Percentiles rank a stretch among this genome's conserved stretches.
phyloP scores from a whole-genome alignment of 768 basidiomycete genomes.

The Trametes elegans region DNA sequence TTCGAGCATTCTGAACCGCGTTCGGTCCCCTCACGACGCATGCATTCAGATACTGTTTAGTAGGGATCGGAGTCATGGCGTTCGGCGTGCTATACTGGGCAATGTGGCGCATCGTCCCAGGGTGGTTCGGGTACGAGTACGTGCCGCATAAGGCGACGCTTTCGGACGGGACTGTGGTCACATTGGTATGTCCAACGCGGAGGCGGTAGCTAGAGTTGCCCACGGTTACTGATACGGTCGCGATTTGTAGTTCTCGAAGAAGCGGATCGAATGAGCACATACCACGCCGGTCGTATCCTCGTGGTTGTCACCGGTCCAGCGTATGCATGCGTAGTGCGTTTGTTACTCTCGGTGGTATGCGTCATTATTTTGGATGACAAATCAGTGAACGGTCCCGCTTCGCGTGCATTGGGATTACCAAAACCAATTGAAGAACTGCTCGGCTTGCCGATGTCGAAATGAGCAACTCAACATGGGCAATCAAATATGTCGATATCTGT shows the following conservation, averaged over 20 bases:
- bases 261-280: not conserved
- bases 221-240: not conserved
- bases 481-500: too few species aligned
- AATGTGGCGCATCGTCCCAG: constrained; percentile 49
- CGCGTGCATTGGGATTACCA: too few species aligned
- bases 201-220: not conserved
- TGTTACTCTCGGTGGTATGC: too few species aligned
- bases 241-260: constrained; percentile 1
- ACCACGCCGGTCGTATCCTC: too few species aligned
- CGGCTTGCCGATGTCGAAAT: too few species aligned
- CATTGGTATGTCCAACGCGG: constrained; percentile 37
- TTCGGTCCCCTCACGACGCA: not conserved
- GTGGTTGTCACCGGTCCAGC: too few species aligned
- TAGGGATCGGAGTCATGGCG: constrained; percentile 48
- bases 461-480: too few species aligned
- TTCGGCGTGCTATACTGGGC: constrained; percentile 53
- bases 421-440: too few species aligned
- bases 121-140: constrained; percentile 46
- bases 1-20: too few species aligned
- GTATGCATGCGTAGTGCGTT: too few species aligned
- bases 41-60: constrained; percentile 44
- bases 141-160: constrained; percentile 46
- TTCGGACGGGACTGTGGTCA: constrained; percentile 52
- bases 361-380: too few species aligned
- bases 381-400: too few species aligned